phyloP scores from a whole-genome alignment of 352 stramenopile species.

The Peronosclerospora sorghi region DNA sequence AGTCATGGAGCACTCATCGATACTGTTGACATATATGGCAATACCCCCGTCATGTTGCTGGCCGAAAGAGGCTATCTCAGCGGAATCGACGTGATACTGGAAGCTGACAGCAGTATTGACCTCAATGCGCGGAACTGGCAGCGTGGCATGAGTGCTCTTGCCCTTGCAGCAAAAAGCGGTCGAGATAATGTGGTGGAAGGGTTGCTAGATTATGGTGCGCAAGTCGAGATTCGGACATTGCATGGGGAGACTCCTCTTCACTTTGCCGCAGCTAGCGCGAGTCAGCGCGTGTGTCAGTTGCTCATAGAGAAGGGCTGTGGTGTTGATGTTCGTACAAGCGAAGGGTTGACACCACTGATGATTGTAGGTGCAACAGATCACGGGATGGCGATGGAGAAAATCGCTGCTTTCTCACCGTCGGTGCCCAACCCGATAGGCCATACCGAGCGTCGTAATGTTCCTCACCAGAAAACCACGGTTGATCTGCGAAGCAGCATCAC shows the following conservation, averaged over 20 bases:
- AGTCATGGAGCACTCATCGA: conserved; percentile 55
- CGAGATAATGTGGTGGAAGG: conserved; percentile 63
- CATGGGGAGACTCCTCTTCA: conserved; percentile 68
- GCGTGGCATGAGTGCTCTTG: conserved; percentile 60
- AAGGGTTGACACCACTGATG: conserved; percentile 71
- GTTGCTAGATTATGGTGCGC: conserved; percentile 69
- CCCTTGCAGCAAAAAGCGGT: conserved; percentile 58
- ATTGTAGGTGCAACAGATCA: conserved; percentile 47
- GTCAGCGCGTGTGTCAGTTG: conserved; percentile 47
- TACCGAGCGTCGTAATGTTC: conserved; percentile 1
- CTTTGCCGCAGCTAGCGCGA: conserved; percentile 60
- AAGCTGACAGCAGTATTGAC: conserved; percentile 54
- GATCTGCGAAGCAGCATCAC: conserved; percentile 35
- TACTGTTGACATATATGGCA: conserved; percentile 69
- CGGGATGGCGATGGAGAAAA: conserved; percentile 27
- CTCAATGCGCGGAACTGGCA: conserved; percentile 77
- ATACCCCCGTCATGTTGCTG: conserved; percentile 73
- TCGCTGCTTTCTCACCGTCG: conserved; percentile 13
- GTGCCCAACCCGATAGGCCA: conserved; percentile 10
- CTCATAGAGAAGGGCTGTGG: conserved; percentile 60
- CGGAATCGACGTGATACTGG: conserved; percentile 65
- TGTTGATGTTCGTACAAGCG: conserved; percentile 55
- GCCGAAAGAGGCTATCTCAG: conserved; percentile 57
- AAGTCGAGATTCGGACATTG: conserved; percentile 50
- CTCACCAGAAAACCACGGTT: conserved; percentile 17